Percentiles rank a stretch among this genome's conserved stretches.
phyloP scores from a whole-genome alignment of 2,329 filamentous ascomycete species.

The Fusarium fracticaudum region DNA sequence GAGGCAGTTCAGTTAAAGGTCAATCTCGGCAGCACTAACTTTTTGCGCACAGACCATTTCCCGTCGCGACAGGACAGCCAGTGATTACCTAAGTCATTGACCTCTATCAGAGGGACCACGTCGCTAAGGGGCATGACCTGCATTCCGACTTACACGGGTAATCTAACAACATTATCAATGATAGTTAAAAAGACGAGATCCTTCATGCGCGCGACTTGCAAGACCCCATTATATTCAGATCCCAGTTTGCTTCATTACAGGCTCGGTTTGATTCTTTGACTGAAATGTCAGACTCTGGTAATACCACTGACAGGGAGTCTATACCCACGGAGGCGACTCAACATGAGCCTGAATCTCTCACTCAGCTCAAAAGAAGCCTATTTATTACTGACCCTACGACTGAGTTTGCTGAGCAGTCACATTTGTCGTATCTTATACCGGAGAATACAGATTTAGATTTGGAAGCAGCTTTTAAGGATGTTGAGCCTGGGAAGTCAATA shows the following conservation, averaged over 20 bases:
- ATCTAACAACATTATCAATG: constrained; percentile 16
- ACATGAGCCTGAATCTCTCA: constrained; percentile 34
- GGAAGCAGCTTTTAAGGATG: constrained; percentile 59
- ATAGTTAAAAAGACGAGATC: constrained; percentile 1
- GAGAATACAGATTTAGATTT: constrained; percentile 64
- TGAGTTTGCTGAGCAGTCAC: constrained; percentile 65
- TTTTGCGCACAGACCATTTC: constrained; percentile 40
- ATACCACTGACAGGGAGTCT: constrained; percentile 29
- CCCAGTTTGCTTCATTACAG: not conserved
- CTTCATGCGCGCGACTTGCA: not conserved
- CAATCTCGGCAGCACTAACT: constrained; percentile 28
- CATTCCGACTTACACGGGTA: constrained; percentile 38
- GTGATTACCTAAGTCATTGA: constrained; percentile 10
- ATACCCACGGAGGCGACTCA: constrained; percentile 25
- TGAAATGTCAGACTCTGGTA: constrained; percentile 36
- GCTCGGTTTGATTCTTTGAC: not conserved
- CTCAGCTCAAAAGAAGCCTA: constrained; percentile 33
- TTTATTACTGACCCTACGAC: constrained; percentile 40
- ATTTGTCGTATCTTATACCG: constrained; percentile 70
- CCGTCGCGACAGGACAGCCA: constrained; percentile 3
- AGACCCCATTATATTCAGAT: not conserved
- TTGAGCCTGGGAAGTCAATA: constrained; percentile 55
- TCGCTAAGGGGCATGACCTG: constrained; percentile 33
- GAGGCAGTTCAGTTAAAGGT: constrained; percentile 8
- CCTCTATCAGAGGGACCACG: constrained; percentile 29